phyloP scores from a whole-genome alignment of 139 green algal species.

The Chlamydomonas sp. region DNA sequence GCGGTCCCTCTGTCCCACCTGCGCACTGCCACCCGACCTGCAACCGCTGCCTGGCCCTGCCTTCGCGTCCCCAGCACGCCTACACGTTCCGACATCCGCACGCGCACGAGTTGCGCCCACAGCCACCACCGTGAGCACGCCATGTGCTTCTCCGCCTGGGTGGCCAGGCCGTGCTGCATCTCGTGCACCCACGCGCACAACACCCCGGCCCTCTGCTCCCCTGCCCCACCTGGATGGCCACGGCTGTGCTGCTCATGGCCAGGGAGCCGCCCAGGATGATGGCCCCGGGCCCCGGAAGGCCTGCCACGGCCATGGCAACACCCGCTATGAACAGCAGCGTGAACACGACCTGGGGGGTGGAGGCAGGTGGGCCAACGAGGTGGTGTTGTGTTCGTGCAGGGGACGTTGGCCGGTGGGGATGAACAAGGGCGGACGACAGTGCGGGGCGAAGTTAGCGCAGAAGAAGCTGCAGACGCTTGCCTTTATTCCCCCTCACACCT shows the following conservation, averaged over 20 bases:
- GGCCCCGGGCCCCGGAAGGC: conserved; percentile 73
- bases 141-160: no score
- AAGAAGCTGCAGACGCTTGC: not conserved
- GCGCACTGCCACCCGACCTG: no score
- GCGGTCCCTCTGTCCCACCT: no score
- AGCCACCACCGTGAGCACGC: no score
- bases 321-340: conserved; percentile 75
- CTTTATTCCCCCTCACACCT: not conserved
- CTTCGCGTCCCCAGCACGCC: no score
- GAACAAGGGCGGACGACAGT: no score
- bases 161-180: no score
- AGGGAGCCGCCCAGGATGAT: conserved; percentile 95
- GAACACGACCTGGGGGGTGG: conserved; percentile 70
- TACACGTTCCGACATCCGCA: no score
- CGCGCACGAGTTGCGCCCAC: no score
- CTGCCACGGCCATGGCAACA: conserved; percentile 62
- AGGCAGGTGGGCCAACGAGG: not conserved
- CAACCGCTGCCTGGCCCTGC: no score
- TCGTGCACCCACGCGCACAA: no score
- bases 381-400: not conserved
- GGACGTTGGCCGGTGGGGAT: not conserved
- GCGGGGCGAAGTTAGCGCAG: not conserved
- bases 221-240: conserved; percentile 90
- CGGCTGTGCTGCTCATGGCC: conserved; percentile 96
- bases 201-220: no score